Evolutionary conservation across 2,329 filamentous ascomycete genomes (phyloP).

Genomic region (Mariannaea elegans): DNA sequence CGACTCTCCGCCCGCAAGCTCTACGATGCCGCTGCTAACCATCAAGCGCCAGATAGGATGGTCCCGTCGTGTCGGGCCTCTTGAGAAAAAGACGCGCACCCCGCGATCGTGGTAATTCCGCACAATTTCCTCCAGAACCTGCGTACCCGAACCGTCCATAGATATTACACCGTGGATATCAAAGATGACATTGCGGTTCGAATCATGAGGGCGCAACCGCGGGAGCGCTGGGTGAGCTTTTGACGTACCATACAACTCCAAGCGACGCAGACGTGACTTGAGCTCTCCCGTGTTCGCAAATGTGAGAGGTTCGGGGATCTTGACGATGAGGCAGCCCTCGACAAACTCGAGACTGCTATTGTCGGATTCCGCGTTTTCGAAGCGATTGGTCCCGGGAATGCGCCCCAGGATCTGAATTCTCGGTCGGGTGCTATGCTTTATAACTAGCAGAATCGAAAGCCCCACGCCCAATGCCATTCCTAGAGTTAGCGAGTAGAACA

Average conservation of each 20-base stretch:
- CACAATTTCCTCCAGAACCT: constrained; percentile 92
- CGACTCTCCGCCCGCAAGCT: constrained; percentile 77
- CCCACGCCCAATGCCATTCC: constrained; percentile 96
- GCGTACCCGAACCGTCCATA: constrained; percentile 91
- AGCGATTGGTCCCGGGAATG: constrained; percentile 82
- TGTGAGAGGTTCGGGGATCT: constrained; percentile 95
- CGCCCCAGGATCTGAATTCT: constrained; percentile 96
- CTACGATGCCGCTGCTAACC: constrained; percentile 83
- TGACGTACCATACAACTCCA: constrained; percentile 91
- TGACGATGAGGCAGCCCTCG: constrained; percentile 92
- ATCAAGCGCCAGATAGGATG: constrained; percentile 77
- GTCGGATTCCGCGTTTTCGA: constrained; percentile 84
- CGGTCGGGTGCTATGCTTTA: constrained; percentile 88
- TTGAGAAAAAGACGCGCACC: constrained; percentile 79
- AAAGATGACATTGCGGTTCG: constrained; percentile 93
- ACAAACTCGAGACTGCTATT: constrained; percentile 83
- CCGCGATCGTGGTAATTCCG: constrained; percentile 78
- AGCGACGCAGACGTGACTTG: constrained; percentile 80
- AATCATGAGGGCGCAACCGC: constrained; percentile 76
- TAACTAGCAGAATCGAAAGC: constrained; percentile 86
- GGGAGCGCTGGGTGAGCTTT: constrained; percentile 88
- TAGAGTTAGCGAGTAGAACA: constrained; percentile 93
- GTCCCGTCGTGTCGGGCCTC: constrained; percentile 57
- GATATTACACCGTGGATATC: constrained; percentile 97
- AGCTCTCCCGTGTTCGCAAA: constrained; percentile 97